Evolutionary conservation across 345 rosid species (phyloP).

Genomic region (Xanthoceras sorbifolium): DNA sequence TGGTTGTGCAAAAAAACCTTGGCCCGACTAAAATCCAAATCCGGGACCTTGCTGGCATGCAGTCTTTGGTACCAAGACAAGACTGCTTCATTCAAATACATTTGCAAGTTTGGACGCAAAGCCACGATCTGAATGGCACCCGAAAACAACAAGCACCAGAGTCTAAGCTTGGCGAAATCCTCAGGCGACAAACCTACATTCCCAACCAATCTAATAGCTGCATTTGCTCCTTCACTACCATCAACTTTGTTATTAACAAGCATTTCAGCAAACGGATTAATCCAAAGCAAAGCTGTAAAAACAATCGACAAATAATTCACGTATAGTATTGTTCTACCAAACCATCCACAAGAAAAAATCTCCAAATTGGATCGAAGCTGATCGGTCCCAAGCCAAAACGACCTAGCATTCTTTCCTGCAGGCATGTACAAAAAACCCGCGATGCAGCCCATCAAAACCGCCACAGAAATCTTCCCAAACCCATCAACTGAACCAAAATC

Average conservation of each 20-base stretch:
- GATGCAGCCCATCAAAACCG: conserved; percentile 60
- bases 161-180: conserved; percentile 54
- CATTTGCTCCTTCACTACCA: conserved; percentile 22
- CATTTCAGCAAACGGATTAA: conserved; percentile 65
- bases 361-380: conserved; percentile 65
- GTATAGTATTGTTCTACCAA: conserved; percentile 63
- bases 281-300: conserved; percentile 80
- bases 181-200: conserved; percentile 55
- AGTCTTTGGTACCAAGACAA: conserved; percentile 90
- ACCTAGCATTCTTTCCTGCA: conserved; percentile 68
- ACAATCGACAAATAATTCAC: conserved; percentile 42
- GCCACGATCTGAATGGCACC: conserved; percentile 62
- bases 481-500: conserved; percentile 60
- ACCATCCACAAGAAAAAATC: conserved; percentile 80
- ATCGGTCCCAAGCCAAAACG: conserved; percentile 95
- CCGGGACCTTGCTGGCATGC: conserved; percentile 85
- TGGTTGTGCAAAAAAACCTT: conserved; percentile 93
- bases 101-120: conserved; percentile 73
- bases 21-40: conserved; percentile 86
- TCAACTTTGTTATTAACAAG: conserved; percentile 38
- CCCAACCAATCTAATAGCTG: conserved; percentile 39
- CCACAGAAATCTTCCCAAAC: conserved; percentile 45
- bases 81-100: conserved; percentile 90
- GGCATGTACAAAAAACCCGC: conserved; percentile 72
- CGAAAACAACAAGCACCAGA: conserved; percentile 55